Percentiles rank a stretch among this genome's conserved stretches.
These are phyloP conservation scores for Pichia gijzeniarum DNA, from an alignment of 805 yeast genomes.

Conservation along the genomic window DNA sequence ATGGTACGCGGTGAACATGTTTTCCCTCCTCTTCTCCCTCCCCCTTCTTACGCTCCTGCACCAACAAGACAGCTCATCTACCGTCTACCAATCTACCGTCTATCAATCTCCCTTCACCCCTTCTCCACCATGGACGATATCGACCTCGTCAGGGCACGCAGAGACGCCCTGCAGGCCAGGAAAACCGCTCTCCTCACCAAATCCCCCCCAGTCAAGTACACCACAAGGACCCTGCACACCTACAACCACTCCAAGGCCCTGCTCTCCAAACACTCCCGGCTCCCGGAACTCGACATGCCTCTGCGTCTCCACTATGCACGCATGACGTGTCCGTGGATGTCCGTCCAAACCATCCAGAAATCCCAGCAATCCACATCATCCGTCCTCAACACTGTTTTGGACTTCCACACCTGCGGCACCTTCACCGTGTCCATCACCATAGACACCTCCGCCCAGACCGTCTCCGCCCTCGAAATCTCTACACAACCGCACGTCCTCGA, in stretches of 20 bases:
- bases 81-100: too few species aligned
- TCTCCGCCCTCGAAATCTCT: background rate
- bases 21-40: too few species aligned
- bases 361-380: background rate
- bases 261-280: conserved; percentile 15
- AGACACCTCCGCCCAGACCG: background rate
- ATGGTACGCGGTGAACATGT: too few species aligned
- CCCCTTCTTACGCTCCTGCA: too few species aligned
- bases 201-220: too few species aligned
- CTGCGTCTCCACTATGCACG: conserved; percentile 19
- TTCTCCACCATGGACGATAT: too few species aligned
- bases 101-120: too few species aligned
- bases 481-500: background rate
- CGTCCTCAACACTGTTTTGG: background rate
- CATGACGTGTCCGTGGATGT: conserved; percentile 26
- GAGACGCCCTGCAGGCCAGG: too few species aligned
- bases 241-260: background rate
- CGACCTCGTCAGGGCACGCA: too few species aligned
- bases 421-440: background rate
- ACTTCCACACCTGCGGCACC: background rate
- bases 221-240: background rate
- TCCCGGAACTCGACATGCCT: conserved; percentile 27
- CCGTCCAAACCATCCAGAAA: background rate
- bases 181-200: too few species aligned
- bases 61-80: too few species aligned